Evolutionary conservation across 139 green algal species (phyloP).

Genomic region (Diplosphaera chodatii): DNA sequence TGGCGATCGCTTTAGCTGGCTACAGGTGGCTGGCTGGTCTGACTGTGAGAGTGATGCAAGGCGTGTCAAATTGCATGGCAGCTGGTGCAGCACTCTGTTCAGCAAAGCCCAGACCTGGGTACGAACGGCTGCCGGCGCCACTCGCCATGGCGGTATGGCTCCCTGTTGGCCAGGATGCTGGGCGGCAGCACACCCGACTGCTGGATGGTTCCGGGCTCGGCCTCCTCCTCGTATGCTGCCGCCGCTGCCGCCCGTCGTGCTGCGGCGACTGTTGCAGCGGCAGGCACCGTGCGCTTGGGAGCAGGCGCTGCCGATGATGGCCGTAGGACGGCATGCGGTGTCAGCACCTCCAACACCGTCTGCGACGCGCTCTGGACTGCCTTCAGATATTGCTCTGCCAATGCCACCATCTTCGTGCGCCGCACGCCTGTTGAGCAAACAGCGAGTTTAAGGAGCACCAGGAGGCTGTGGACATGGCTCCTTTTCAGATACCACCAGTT

Average conservation of each 20-base stretch:
- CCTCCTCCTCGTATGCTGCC: not conserved
- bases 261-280: not conserved
- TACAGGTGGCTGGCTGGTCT: too few relatives aligned
- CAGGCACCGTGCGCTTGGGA: not conserved
- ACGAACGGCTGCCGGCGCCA: conserved; percentile 49
- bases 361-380: conserved; percentile 1
- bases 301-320: not conserved
- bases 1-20: too few relatives aligned
- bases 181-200: conserved; percentile 1
- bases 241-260: not conserved
- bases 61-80: too few relatives aligned
- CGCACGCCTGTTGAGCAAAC: conserved; percentile 1
- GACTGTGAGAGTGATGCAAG: too few relatives aligned
- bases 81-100: too few relatives aligned
- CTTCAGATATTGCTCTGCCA: conserved; percentile 4
- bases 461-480: too few relatives aligned
- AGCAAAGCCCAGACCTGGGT: conserved; percentile 11
- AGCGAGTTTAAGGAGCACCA: too few relatives aligned
- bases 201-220: not conserved
- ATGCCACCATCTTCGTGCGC: conserved; percentile 11
- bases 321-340: not conserved
- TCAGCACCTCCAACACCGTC: conserved; percentile 3
- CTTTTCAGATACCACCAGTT: too few relatives aligned
- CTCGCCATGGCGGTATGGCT: conserved; percentile 52
- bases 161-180: conserved; percentile 40